Evolutionary conservation across 768 basidiomycete genomes (phyloP), one percentile per base, ranked within the genome.

Genomic region (Suillus decipiens): DNA sequence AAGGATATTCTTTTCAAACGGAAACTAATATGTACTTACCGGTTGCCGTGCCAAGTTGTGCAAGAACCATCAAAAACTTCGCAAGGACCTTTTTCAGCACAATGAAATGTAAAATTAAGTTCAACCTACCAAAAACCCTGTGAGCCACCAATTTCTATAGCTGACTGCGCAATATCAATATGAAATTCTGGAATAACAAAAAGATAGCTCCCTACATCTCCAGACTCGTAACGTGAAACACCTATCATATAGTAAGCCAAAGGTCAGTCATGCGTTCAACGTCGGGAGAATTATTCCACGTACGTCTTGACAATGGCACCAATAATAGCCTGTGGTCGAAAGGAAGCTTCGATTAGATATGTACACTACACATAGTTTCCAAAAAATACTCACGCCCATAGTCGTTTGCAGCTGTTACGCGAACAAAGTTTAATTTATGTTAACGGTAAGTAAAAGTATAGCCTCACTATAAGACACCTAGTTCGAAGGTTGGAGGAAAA

Each of bases 181-280:
- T 3, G 36, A 34, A 15, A n/a, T 43, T 47, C 6, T 36, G 37
- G 12, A 39, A 42, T 22, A 43, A 11, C 8, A 19, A 57, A 17
- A 9, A 63, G n/a, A 70, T 55, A 33, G 75, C 67, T 59, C 15
- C 73, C 63, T 72, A 87, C 86, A 88, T 72, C 85, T 74, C 85
- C 85, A 88, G 14, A 88, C 86, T 15, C 86, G 83, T 73, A 87
- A 75, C 1, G 84, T 78, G 63, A 86, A 88, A 56, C 80, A 79
- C 43, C 86, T 88, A 58, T 19, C 33, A 2, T 28, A n/a, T n/a
- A n/a, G n/a, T n/a, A 39, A 60, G 10, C 57, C 39, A 53, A 34
- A 41, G 47, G 14, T 36, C 24, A 28, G 58, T 53, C 28, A 36
- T 22, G 15, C 8, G 24, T 6, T 19, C 28, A 31, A 28, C 14